Percentiles rank a stretch among this genome's conserved stretches.
phyloP scores from a whole-genome alignment of 2,329 filamentous ascomycete genomes.

The Sporothrix mexicana region DNA sequence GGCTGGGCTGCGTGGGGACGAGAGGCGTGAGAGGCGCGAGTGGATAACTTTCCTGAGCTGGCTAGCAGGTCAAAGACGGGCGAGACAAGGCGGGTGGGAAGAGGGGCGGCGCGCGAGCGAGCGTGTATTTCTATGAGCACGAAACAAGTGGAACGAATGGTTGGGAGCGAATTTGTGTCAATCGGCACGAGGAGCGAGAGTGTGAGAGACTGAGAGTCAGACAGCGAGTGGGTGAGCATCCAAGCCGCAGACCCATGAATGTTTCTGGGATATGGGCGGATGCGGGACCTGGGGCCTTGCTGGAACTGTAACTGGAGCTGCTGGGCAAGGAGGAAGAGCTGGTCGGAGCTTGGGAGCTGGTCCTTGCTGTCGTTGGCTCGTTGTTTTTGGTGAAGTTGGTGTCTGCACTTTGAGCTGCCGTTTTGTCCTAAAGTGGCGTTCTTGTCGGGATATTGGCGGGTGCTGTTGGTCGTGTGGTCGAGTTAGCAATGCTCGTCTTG shows the following conservation, averaged over 20 bases:
- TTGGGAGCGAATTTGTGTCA: not conserved
- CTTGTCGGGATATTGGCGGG: not conserved
- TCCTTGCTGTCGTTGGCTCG: not conserved
- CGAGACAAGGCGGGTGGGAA: constrained; percentile 2
- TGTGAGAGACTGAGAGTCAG: constrained; percentile 14
- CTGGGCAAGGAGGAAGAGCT: too few relatives aligned
- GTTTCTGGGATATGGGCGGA: not conserved
- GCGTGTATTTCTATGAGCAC: not conserved
- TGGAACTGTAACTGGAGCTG: not conserved
- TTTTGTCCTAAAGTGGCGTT: not conserved
- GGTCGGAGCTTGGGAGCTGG: not conserved
- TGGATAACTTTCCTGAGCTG: not conserved
- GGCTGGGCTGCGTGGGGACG: not conserved
- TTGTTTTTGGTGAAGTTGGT: not conserved
- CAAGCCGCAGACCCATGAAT: constrained; percentile 1
- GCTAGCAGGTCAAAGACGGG: not conserved
- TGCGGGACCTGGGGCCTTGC: not conserved
- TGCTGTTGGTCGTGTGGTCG: not conserved
- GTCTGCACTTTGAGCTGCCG: not conserved
- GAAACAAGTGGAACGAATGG: not conserved
- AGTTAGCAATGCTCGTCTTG: not conserved
- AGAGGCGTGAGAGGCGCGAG: constrained; percentile 23
- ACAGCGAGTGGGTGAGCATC: not conserved
- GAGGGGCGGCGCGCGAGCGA: constrained; percentile 20
- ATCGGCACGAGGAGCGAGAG: constrained; percentile 28